Evolutionary conservation across 805 yeast species (phyloP).

Genomic region (Ogataea corticis): DNA sequence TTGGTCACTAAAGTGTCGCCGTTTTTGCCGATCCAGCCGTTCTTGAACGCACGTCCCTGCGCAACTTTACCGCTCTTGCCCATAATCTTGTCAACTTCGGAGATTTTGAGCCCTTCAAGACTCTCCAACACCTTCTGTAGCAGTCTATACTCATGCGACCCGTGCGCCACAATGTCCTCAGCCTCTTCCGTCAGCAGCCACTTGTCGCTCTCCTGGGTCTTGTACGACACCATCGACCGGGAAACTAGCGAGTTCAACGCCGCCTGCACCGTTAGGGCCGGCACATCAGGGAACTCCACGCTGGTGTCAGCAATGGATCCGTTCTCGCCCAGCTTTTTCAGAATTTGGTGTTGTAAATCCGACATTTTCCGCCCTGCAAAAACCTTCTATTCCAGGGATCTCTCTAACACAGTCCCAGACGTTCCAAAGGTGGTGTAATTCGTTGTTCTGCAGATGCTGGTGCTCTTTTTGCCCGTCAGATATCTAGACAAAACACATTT

Average conservation of each 20-base stretch:
- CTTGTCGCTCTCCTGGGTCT: conserved; percentile 69
- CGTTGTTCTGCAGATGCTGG: no score
- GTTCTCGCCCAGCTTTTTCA: conserved; percentile 62
- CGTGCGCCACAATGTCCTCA: conserved; percentile 68
- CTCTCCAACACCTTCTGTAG: conserved; percentile 70
- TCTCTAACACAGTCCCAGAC: no score
- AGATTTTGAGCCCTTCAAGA: conserved; percentile 77
- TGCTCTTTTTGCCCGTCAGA: neutral
- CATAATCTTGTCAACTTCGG: conserved; percentile 70
- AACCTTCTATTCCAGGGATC: neutral
- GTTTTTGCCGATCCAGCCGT: conserved; percentile 91
- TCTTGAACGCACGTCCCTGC: conserved; percentile 96
- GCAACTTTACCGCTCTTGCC: conserved; percentile 89
- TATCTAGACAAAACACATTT: neutral
- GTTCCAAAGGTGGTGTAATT: no score
- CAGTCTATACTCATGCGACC: conserved; percentile 88
- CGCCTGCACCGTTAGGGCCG: conserved; percentile 69
- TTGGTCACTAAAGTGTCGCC: conserved; percentile 76
- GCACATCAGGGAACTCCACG: conserved; percentile 62
- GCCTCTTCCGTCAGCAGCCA: conserved; percentile 85
- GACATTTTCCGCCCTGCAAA: conserved; percentile 47
- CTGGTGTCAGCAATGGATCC: conserved; percentile 71
- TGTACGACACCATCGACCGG: conserved; percentile 73
- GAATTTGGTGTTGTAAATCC: conserved; percentile 61
- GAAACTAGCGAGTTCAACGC: conserved; percentile 86